Base-by-base conservation (phyloP, 768 basidiomycete species). In the Lactifluus rugatus region DNA sequence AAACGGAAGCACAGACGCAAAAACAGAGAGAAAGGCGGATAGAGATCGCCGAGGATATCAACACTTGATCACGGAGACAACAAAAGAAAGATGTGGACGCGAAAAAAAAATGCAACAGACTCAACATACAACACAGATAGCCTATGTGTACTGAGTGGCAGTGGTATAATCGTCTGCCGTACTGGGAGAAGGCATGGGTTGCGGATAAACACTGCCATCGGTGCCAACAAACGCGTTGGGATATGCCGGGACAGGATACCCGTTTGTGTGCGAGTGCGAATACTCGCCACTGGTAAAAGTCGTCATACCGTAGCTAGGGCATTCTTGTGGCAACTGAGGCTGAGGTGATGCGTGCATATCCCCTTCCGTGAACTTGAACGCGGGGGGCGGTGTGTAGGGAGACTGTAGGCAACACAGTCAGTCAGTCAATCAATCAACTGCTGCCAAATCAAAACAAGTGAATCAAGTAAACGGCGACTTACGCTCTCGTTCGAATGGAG, bases 401-500 rank as follows among this genome's bases (percentile, higher is more conserved):
- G 58, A 59, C 58, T 59, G 9, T 13, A 42, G 10, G 11, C 5
- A 2, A 17, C 8, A 25, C 4, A 28, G 11, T 34, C 31, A 34
- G 6, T 25, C 13, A 23, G 26, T 26, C 28, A 32, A 31, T 25
- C 19, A 16, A 23, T 14, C 0, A 3, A 47, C 21, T n/a, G n/a
- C n/a, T n/a, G n/a, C n/a, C n/a, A n/a, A n/a, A n/a, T n/a, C n/a
- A n/a, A n/a, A n/a, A n/a, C n/a, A n/a, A n/a, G n/a, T n/a, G n/a
- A 31, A 31, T 4, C 3, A 34, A 11, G 11, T 14, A 39, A 3
- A 19, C 21, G 6, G n/a, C 8, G n/a, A 32, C 58, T 54, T 34
- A 59, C 58, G 10, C 58, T 59, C 48, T 59, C 53, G 19, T 59
- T 59, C n/a, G 58, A 59, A 54, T 59, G 53, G 7, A 60, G 59